phyloP scores from a whole-genome alignment of 2,329 filamentous ascomycete species.

The Sporothrix humicola region DNA sequence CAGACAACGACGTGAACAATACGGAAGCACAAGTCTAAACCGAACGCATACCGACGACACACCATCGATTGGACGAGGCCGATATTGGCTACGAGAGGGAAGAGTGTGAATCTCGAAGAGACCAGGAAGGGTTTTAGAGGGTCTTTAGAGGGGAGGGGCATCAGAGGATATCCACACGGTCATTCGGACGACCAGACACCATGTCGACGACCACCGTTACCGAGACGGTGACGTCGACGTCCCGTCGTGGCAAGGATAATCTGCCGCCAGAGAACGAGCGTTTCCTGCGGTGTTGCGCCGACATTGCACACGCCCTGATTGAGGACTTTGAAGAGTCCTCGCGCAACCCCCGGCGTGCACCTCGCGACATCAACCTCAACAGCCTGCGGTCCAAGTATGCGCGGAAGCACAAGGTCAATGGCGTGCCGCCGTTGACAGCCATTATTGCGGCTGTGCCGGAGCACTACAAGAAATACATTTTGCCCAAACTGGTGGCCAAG shows the following conservation, averaged over 20 bases:
- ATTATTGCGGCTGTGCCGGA: constrained; percentile 99
- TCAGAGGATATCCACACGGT: background rate
- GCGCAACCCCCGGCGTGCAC: constrained; percentile 72
- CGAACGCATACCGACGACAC: background rate
- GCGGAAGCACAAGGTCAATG: constrained; percentile 89
- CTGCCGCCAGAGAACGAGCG: constrained; percentile 92
- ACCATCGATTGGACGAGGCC: background rate
- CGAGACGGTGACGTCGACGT: constrained; percentile 61
- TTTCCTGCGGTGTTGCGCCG: constrained; percentile 90
- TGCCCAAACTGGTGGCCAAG: constrained; percentile 95
- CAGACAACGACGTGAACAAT: constrained; percentile 24
- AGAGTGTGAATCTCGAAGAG: background rate
- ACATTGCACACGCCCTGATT: constrained; percentile 91
- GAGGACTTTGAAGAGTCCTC: constrained; percentile 83
- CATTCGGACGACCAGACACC: background rate
- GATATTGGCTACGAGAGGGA: background rate
- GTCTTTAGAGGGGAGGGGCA: constrained; percentile 17
- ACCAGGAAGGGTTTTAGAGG: background rate
- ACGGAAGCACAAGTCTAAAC: background rate
- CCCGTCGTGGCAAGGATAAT: constrained; percentile 60
- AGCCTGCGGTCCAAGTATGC: constrained; percentile 82
- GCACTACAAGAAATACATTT: constrained; percentile 98
- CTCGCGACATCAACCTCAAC: constrained; percentile 93
- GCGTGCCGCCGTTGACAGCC: constrained; percentile 88
- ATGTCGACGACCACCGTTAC: constrained; percentile 49